Base-by-base conservation (phyloP, 2,329 filamentous ascomycete species). In the Pseudogymnoascus destructans region DNA sequence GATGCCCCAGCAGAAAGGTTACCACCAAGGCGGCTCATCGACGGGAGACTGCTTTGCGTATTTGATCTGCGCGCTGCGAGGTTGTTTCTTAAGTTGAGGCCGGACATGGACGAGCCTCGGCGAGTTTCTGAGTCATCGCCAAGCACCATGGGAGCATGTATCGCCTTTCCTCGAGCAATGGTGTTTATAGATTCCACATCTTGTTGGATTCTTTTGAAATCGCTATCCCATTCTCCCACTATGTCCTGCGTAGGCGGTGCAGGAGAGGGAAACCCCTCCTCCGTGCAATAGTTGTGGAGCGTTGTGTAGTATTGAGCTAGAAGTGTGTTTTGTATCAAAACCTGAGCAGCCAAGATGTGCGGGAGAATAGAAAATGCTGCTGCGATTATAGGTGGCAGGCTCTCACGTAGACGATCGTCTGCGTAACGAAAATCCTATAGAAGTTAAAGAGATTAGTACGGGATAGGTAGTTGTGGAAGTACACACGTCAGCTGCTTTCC, bases 221-320 rank as follows among this genome's bases (percentile, higher is more conserved):
- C 76, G 2, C 72, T 71, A 56, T 85, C 79, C 82, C 85, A 93
- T 42, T 75, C 71, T 4, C 79, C 74, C 59, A 90, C 75, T 5
- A 93, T 81, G 56, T 86, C 79, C 23, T 85, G 81, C 75, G 90
- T 85, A 13, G 84, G 79, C 2, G 87, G 85, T 9, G 87, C 77
- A 1, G 87, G 85, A 49, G 84, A 85, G 0, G 85, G 85, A 65
- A 90, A 85, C 4, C 79, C 75, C 64, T 83, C 76, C 27, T 85
- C 79, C 63, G 83, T 76, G 64, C 85, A 89, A 70, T 86, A 93
- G 59, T 79, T 81, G 68, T 90, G 83, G 5, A 92, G 73, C 3
- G 82, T 77, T 0, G 88, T 93, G 71, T 93, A 93, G 64, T 89
- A 83, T 61, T 90, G 77, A 0, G 83, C 88, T 4, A 93, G 79